These are phyloP conservation scores for Theileria annulata DNA, from an alignment of 169 alveolate genomes.

Conservation along the genomic window DNA sequence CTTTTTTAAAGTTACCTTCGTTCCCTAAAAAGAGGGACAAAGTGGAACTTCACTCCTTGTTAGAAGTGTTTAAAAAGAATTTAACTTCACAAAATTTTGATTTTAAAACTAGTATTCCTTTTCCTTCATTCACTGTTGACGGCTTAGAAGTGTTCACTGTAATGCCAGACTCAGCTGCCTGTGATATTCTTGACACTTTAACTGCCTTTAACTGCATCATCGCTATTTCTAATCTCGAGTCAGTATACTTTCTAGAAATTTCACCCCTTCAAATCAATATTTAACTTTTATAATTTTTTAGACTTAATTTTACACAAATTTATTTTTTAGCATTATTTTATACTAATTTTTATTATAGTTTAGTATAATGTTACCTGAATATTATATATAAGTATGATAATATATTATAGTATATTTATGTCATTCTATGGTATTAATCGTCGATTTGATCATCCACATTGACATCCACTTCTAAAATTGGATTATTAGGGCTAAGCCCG, in stretches of 20 bases:
- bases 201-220: neutral
- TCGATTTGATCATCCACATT: neutral
- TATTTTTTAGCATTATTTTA: no score
- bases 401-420: neutral
- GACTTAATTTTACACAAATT: no score
- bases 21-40: neutral
- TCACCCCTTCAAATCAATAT: neutral
- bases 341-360: no score
- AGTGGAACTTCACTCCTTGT: conserved; percentile 15
- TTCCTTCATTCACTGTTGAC: conserved; percentile 20
- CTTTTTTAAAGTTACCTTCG: neutral
- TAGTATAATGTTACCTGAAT: neutral
- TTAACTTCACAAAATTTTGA: neutral
- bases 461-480: neutral
- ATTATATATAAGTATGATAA: neutral
- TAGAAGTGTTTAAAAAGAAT: neutral
- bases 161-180: conserved; percentile 20
- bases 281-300: neutral
- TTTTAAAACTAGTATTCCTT: neutral
- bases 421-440: neutral
- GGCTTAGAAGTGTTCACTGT: neutral
- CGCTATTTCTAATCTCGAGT: conserved; percentile 24
- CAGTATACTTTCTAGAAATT: conserved; percentile 13
- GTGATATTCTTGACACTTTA: neutral
- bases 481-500: conserved; percentile 14